Conservation (phyloP, 805 yeast genomes). For the Hanseniaspora occidentalis region DNA sequence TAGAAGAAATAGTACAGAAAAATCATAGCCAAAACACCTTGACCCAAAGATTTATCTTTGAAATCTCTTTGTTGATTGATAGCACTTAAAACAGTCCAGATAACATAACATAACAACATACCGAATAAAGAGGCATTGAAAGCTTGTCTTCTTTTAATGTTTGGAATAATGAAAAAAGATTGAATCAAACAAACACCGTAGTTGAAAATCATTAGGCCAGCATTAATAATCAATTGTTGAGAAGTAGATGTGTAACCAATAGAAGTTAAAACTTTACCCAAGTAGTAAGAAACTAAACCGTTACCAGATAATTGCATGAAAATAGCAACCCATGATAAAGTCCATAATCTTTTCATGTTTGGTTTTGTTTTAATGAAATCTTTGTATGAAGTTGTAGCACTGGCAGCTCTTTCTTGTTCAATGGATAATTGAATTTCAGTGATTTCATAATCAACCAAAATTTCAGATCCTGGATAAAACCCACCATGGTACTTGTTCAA, state of each 20-base stretch:
- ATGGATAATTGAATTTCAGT: slow-evolving; percentile 29
- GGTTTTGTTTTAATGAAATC: slow-evolving; percentile 29
- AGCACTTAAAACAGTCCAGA: slow-evolving; percentile 38
- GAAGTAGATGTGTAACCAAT: slow-evolving; percentile 39
- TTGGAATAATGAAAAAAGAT: slow-evolving; percentile 20
- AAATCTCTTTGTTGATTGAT: slow-evolving; percentile 30
- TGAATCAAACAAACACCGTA: slow-evolving; percentile 24
- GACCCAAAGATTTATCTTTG: slow-evolving; percentile 28
- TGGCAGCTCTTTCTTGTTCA: slow-evolving; percentile 28
- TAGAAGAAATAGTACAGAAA: slow-evolving; percentile 33
- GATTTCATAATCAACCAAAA: slow-evolving; percentile 27
- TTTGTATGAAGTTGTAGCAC: slow-evolving; percentile 22
- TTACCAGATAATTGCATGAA: slow-evolving; percentile 39
- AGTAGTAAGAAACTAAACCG: slow-evolving; percentile 39
- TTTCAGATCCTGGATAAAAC: slow-evolving; percentile 24
- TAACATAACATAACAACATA: slow-evolving; percentile 28
- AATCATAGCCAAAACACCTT: slow-evolving; percentile 39
- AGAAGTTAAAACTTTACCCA: slow-evolving; percentile 35
- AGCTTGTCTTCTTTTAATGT: slow-evolving; percentile 26
- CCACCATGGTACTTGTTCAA: slow-evolving; percentile 31
- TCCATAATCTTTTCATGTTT: slow-evolving; percentile 31
- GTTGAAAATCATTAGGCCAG: slow-evolving; percentile 37
- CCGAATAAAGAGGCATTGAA: slow-evolving; percentile 25
- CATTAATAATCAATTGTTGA: slow-evolving; percentile 37
- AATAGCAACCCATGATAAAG: slow-evolving; percentile 23